A percentile compares a stretch with the other conserved stretches of the same genome.
Evolutionary conservation across 1,284 basidiomycete genomes (phyloP).

Genomic region (Apiotrichum mycotoxinovorans): DNA sequence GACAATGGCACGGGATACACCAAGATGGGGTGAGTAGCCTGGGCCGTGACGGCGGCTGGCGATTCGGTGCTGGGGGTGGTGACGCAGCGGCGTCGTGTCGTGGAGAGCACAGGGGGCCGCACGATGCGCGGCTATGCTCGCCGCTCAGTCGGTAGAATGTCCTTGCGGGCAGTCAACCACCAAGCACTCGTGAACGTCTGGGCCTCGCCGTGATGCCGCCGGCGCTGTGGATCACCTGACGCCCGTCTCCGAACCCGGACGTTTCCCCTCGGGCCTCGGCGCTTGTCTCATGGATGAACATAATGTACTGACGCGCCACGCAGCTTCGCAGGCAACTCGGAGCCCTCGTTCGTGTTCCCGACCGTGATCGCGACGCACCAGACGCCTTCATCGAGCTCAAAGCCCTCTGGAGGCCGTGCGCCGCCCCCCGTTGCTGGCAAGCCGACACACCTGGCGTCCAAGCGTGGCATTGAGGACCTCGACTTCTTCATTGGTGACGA

Average conservation of each 20-base stretch:
- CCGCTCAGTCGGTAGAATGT: no score
- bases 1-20: conserved; percentile 98
- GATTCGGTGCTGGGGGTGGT: not conserved
- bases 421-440: conserved; percentile 60
- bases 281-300: not conserved
- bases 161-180: not conserved
- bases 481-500: conserved; percentile 99
- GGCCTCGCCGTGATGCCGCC: no score
- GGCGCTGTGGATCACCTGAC: no score
- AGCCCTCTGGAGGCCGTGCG: conserved; percentile 32
- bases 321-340: conserved; percentile 97
- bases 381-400: conserved; percentile 55
- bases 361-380: conserved; percentile 87
- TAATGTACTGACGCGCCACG: not conserved
- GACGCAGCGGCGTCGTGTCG: not conserved
- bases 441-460: conserved; percentile 88
- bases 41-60: not conserved
- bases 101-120: not conserved
- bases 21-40: conserved; percentile 80
- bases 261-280: not conserved
- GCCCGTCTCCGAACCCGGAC: no score
- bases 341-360: conserved; percentile 95
- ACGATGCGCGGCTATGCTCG: not conserved
- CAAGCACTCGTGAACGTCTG: no score
- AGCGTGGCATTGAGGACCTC: conserved; percentile 96